A percentile compares a stretch with the other conserved stretches of the same genome.
Conservation (phyloP, 148 eudicot genomes). For the Oxyria digyna region DNA sequence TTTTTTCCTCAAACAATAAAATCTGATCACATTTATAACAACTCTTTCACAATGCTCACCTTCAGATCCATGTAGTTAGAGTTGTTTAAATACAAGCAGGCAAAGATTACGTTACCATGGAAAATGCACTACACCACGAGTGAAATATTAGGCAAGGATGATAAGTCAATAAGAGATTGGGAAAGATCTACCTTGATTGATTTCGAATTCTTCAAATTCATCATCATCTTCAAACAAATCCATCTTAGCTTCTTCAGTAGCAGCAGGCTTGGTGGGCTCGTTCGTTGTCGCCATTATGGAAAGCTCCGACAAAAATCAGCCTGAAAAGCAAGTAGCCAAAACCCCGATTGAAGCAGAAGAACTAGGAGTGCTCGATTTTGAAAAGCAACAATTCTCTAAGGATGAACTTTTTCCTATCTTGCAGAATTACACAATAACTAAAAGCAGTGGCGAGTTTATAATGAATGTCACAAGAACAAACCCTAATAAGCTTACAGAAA, state of each 20-base stretch:
- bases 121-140: not conserved
- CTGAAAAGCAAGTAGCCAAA: not conserved
- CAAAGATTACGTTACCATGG: not conserved
- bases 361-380: not conserved
- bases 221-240: slow-evolving; percentile 83
- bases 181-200: slow-evolving; percentile 37
- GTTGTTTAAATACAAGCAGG: not conserved
- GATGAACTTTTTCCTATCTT: not conserved
- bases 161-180: not conserved
- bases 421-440: not conserved
- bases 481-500: not conserved
- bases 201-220: slow-evolving; percentile 79
- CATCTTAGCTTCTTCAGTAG: slow-evolving; percentile 52
- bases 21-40: not conserved
- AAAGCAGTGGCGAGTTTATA: not conserved
- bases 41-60: not conserved
- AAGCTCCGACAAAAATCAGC: not conserved
- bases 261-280: slow-evolving; percentile 29
- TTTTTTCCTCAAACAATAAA: not conserved
- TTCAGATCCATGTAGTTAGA: not conserved
- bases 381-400: not conserved
- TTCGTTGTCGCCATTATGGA: slow-evolving; percentile 24
- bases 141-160: not conserved
- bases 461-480: not conserved
- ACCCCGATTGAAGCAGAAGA: not conserved